Percentiles rank a stretch among this genome's conserved stretches.
Evolutionary conservation across 2,329 filamentous ascomycete genomes (phyloP).

Genomic region (Pseudonectria buxi): DNA sequence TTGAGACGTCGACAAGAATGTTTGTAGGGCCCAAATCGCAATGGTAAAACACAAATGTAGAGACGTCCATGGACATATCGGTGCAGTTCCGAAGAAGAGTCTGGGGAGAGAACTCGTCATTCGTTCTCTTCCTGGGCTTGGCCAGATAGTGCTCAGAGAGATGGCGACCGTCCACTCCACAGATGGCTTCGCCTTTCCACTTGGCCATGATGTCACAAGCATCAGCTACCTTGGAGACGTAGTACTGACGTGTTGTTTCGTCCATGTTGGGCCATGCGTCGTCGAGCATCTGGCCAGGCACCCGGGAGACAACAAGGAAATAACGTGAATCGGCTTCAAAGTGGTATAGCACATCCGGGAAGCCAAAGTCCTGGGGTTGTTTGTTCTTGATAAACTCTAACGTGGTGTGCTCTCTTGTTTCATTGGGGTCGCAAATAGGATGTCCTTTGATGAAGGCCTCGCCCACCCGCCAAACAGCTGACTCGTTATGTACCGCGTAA

Average conservation of each 20-base stretch:
- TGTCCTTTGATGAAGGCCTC: constrained; percentile 14
- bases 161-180: constrained; percentile 3
- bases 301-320: constrained; percentile 18
- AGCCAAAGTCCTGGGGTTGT: constrained; percentile 6
- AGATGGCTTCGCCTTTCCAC: constrained; percentile 6
- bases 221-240: constrained; percentile 12
- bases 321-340: constrained; percentile 15
- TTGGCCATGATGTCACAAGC: constrained; percentile 7
- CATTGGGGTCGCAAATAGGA: constrained; percentile 1
- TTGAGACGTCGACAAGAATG: constrained; percentile 6
- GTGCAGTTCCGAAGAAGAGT: constrained; percentile 8
- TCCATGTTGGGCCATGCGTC: constrained; percentile 19
- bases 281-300: constrained; percentile 22
- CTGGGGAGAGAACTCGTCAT: constrained; percentile 9
- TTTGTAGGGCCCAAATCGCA: constrained; percentile 12
- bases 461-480: constrained; percentile 13
- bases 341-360: constrained; percentile 14
- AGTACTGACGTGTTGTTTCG: constrained; percentile 14
- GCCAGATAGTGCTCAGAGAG: constrained; percentile 8
- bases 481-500: constrained; percentile 2
- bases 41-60: constrained; percentile 12
- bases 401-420: constrained; percentile 14
- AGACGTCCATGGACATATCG: constrained; percentile 12
- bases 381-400: constrained; percentile 4
- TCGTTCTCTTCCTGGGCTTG: constrained; percentile 5